A percentile compares a stretch with the other conserved stretches of the same genome.
These are phyloP conservation scores for Kwoniella bestiolae DNA, from an alignment of 768 basidiomycete species.

Conservation along the genomic window DNA sequence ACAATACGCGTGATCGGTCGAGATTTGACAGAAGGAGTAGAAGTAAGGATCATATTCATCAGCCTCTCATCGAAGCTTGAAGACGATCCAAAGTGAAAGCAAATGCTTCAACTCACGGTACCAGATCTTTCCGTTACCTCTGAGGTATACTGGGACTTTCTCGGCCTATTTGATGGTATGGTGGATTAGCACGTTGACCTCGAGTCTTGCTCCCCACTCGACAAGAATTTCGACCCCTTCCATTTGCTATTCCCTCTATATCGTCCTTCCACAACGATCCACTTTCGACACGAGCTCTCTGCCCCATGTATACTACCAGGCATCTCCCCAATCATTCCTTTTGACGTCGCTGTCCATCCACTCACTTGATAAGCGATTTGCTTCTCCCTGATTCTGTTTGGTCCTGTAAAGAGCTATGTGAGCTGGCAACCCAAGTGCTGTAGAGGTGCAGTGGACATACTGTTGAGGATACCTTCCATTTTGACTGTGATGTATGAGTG, in stretches of 20 bases:
- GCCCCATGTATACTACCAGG: too few species aligned
- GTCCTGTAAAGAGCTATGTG: too few species aligned
- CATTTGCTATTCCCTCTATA: too few species aligned
- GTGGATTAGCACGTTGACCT: too few species aligned
- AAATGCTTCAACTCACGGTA: constrained; percentile 52
- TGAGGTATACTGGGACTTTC: constrained; percentile 46
- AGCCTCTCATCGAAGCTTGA: background rate
- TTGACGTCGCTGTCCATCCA: background rate
- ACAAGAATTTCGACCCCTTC: too few species aligned
- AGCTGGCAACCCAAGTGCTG: too few species aligned
- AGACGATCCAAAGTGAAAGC: background rate
- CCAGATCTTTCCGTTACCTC: constrained; percentile 42
- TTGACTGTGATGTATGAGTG: constrained; percentile 16
- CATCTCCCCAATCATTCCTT: background rate
- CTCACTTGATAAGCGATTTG: constrained; percentile 45
- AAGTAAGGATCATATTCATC: background rate
- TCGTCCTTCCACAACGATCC: too few species aligned
- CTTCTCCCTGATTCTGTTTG: constrained; percentile 40
- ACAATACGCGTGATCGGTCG: too few species aligned
- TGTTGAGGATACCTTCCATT: constrained; percentile 43
- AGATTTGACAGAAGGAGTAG: constrained; percentile 2
- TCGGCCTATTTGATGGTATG: constrained; percentile 33
- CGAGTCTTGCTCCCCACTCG: too few species aligned
- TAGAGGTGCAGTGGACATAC: too few species aligned
- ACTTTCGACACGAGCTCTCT: too few species aligned